A percentile compares a stretch with the other conserved stretches of the same genome.
phyloP scores from a whole-genome alignment of 345 rosid species.

The Hypericum androsaemum region DNA sequence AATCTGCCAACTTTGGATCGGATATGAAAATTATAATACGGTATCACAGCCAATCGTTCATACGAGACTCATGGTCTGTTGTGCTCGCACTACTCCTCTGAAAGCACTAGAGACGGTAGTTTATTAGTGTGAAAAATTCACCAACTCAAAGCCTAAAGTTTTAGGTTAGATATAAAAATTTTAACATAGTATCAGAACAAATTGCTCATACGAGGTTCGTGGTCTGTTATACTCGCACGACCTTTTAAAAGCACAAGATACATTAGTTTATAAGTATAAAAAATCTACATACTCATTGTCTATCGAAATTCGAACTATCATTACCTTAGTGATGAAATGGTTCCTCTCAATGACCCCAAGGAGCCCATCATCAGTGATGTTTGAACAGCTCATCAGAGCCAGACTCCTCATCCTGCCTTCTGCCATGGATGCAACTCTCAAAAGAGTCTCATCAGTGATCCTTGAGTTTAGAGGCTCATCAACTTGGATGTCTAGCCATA shows the following conservation, averaged over 20 bases:
- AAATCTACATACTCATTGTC: neutral
- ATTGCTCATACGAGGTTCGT: too few relatives aligned
- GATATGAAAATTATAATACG: too few relatives aligned
- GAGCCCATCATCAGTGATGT: constrained; percentile 56
- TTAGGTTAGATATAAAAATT: too few relatives aligned
- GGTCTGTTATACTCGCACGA: too few relatives aligned
- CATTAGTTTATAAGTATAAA: neutral
- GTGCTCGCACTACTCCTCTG: too few relatives aligned
- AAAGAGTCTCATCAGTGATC: constrained; percentile 39
- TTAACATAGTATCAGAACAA: too few relatives aligned
- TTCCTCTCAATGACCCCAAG: constrained; percentile 37
- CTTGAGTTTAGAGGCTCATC: constrained; percentile 37
- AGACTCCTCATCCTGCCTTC: constrained; percentile 41
- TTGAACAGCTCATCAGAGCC: constrained; percentile 33
- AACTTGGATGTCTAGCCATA: constrained; percentile 42
- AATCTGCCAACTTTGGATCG: too few relatives aligned
- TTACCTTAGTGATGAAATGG: constrained; percentile 56
- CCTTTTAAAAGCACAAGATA: neutral
- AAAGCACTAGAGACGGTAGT: too few relatives aligned
- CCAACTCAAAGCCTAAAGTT: too few relatives aligned
- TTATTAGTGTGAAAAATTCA: too few relatives aligned
- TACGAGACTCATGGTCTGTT: too few relatives aligned
- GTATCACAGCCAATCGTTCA: too few relatives aligned
- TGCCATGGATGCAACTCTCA: constrained; percentile 35
- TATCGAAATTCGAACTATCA: neutral